These are phyloP conservation scores for Coelastrella sp. DNA, from an alignment of 139 green algal species.

Conservation along the genomic window DNA sequence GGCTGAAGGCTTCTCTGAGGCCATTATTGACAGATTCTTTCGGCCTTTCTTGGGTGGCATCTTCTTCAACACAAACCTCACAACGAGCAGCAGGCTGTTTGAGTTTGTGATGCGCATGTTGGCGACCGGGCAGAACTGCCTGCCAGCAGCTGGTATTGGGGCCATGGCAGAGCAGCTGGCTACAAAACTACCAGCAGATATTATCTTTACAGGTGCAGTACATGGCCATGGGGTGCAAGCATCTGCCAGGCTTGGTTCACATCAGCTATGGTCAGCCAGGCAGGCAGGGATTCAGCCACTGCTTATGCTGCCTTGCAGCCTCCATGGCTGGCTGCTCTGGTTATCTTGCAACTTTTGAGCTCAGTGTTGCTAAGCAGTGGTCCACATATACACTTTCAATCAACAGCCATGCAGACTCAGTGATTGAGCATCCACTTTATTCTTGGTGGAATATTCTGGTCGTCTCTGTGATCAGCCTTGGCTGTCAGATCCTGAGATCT, in stretches of 20 bases:
- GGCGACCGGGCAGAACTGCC: constrained; percentile 90
- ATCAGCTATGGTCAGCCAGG: no score
- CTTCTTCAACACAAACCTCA: constrained; percentile 94
- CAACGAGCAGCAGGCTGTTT: constrained; percentile 80
- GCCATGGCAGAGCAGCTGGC: constrained; percentile 88
- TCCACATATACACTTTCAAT: no score
- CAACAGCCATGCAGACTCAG: no score
- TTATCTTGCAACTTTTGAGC: no score
- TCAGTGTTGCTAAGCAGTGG: no score
- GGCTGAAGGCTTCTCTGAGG: constrained; percentile 85
- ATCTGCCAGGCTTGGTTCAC: no score
- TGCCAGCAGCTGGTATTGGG: constrained; percentile 93
- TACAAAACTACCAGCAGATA: constrained; percentile 41
- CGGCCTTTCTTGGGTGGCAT: constrained; percentile 97
- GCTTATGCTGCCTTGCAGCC: no score
- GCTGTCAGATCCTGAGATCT: no score
- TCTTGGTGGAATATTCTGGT: no score
- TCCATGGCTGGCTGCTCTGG: no score
- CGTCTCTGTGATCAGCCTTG: not conserved
- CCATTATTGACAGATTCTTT: constrained; percentile 97
- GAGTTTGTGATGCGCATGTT: constrained; percentile 98
- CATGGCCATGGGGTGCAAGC: not conserved
- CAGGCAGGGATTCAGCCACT: no score
- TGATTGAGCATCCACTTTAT: no score
- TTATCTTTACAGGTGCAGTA: constrained; percentile 40